Conservation (phyloP, 164 flowering plant species). For the Paratinospora sagittata region DNA sequence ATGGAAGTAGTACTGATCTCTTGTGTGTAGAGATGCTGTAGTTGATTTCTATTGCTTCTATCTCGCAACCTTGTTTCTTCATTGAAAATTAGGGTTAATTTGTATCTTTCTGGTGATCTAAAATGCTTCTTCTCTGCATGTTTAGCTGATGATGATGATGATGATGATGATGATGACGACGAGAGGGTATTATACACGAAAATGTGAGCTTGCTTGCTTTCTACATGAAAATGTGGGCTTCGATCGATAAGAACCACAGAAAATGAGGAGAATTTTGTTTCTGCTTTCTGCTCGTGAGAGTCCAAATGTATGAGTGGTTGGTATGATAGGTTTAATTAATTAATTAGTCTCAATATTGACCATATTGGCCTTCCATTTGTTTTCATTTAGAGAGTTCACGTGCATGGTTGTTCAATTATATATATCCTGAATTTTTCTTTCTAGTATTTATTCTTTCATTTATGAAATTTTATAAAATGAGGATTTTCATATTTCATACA, state of each 20-base stretch:
- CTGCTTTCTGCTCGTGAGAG: neutral
- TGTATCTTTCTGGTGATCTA: neutral
- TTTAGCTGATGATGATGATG: neutral
- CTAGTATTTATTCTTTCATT: too few species aligned
- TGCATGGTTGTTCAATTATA: neutral
- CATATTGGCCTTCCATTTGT: neutral
- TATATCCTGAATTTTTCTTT: too few species aligned
- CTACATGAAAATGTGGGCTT: slow-evolving; percentile 1
- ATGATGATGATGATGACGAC: too few species aligned
- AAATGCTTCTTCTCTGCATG: neutral
- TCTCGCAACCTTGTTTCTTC: slow-evolving; percentile 82
- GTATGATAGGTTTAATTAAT: neutral
- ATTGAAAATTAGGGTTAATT: slow-evolving; percentile 25
- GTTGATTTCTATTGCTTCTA: slow-evolving; percentile 77
- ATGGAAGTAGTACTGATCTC: slow-evolving; percentile 28
- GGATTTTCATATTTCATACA: too few species aligned
- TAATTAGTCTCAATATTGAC: neutral
- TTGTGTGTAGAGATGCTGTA: slow-evolving; percentile 41
- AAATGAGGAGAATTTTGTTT: neutral
- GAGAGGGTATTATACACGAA: neutral
- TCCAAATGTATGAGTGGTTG: neutral
- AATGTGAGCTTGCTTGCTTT: neutral
- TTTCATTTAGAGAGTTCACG: neutral
- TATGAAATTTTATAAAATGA: too few species aligned
- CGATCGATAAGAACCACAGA: neutral